Evolutionary conservation across 805 yeast species (phyloP), one percentile per base, ranked within the genome.

Genomic region (Scheffersomyces amazonensis): DNA sequence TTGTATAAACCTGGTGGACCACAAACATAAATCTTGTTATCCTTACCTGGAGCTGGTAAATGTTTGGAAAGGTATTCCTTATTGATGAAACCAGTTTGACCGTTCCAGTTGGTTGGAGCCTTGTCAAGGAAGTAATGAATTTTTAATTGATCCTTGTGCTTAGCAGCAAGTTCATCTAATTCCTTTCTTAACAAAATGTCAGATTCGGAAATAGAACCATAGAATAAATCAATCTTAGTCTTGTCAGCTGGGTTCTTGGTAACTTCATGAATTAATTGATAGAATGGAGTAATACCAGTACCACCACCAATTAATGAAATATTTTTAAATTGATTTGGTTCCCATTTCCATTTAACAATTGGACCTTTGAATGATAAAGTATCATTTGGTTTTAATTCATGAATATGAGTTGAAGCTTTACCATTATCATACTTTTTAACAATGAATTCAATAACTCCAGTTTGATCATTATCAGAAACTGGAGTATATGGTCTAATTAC

Each of bases 1-100:
- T 83, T 74, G 81, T 87, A 87, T 61, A 93, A 75, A 30, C 86
- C 85, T 56, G 96, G 95, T 43, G 99, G 99, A 40, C 99, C 99
- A 66, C 99, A 93, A 40, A 91, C 85, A 53, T 86, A 91, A 41
- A 90, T 76, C 64, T 82, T 78, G 40, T 55, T 44, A 41, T 79
- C 84, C 31, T 41, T 35, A 16, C 75, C 55, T 24, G 96, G 83
- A 48, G 75, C 71, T 41, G 91, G 81, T 48, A 87, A 64, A 61
- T 77, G 66, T 43, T 69, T 59, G 47, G 70, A 58, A 60, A 91
- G 70, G 65, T 73, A 81, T 7, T 86, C 95, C 69, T 83, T 81
- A 60, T 84, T 64, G 58, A 93, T 84, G 75, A 62, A 84, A 37
- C 99, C 99, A 31, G 68, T 64, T 46, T 76, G 62, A 34, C 88